A percentile compares a stretch with the other conserved stretches of the same genome.
Evolutionary conservation across 2,329 filamentous ascomycete genomes (phyloP).

Genomic region (Albifimbria verrucaria): DNA sequence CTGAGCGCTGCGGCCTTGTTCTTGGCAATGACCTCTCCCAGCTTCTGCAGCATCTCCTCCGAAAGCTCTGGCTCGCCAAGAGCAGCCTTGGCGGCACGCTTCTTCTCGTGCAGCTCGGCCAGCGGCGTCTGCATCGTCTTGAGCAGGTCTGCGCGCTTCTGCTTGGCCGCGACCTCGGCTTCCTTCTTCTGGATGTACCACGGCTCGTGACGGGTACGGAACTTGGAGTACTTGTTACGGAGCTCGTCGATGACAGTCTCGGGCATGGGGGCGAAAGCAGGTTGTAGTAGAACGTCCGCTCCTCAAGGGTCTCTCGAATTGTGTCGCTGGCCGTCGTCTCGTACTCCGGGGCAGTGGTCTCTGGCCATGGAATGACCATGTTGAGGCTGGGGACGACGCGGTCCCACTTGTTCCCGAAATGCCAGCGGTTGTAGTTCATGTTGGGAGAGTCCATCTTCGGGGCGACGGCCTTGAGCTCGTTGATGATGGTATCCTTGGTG

Average conservation of each 20-base stretch:
- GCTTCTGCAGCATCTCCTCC: constrained; percentile 58
- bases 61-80: constrained; percentile 54
- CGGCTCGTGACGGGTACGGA: constrained; percentile 75
- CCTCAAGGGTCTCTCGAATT: constrained; percentile 69
- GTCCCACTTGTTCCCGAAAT: constrained; percentile 40
- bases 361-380: constrained; percentile 74
- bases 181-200: constrained; percentile 67
- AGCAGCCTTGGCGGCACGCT: constrained; percentile 47
- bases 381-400: constrained; percentile 69
- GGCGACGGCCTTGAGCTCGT: constrained; percentile 59
- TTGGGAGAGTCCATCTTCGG: constrained; percentile 42
- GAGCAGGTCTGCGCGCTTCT: constrained; percentile 26
- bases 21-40: constrained; percentile 58
- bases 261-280: constrained; percentile 75
- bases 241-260: constrained; percentile 78
- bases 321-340: constrained; percentile 67
- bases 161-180: constrained; percentile 49
- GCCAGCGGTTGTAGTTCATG: constrained; percentile 38
- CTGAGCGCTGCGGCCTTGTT: constrained; percentile 43
- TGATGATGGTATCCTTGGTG: constrained; percentile 72
- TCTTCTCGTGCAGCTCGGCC: constrained; percentile 56
- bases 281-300: constrained; percentile 72
- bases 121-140: constrained; percentile 51
- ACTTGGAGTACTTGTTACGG: constrained; percentile 75
- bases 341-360: constrained; percentile 43